A percentile compares a stretch with the other conserved stretches of the same genome.
Evolutionary conservation across 2,329 filamentous ascomycete genomes (phyloP).

Genomic region (Cladosporium sp.): DNA sequence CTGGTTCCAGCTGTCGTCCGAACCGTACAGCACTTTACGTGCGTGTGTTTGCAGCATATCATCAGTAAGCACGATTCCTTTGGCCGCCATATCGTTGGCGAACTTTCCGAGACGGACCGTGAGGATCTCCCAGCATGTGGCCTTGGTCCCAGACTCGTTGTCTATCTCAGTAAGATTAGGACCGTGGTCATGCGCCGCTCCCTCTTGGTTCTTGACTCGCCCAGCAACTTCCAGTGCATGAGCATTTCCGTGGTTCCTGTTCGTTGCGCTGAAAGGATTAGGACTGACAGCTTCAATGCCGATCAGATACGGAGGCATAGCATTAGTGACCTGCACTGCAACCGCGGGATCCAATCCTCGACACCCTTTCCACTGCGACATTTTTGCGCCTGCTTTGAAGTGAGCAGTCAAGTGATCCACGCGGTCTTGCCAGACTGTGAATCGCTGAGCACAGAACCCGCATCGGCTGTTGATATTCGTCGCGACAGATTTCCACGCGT

Average conservation of each 20-base stretch:
- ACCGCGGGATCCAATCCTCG: constrained; percentile 48
- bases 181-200: background rate
- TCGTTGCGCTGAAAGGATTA: constrained; percentile 45
- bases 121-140: constrained; percentile 48
- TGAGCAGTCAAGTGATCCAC: constrained; percentile 52
- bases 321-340: constrained; percentile 46
- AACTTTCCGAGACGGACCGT: constrained; percentile 44
- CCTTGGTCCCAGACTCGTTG: constrained; percentile 14
- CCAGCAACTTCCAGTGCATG: constrained; percentile 15
- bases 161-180: background rate
- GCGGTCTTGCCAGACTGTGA: constrained; percentile 49
- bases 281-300: constrained; percentile 44
- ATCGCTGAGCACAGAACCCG: constrained; percentile 48
- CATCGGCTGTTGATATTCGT: constrained; percentile 52
- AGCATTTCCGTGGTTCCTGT: constrained; percentile 20
- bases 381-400: constrained; percentile 50
- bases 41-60: constrained; percentile 47
- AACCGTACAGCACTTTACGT: constrained; percentile 45
- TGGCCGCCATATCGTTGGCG: constrained; percentile 36
- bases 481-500: constrained; percentile 60
- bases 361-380: constrained; percentile 54
- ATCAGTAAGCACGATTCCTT: constrained; percentile 42
- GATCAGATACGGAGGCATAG: constrained; percentile 51
- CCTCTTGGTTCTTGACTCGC: constrained; percentile 7
- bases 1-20: constrained; percentile 45